phyloP scores from a whole-genome alignment of 2,329 filamentous ascomycete species.

The Alternaria rosae region DNA sequence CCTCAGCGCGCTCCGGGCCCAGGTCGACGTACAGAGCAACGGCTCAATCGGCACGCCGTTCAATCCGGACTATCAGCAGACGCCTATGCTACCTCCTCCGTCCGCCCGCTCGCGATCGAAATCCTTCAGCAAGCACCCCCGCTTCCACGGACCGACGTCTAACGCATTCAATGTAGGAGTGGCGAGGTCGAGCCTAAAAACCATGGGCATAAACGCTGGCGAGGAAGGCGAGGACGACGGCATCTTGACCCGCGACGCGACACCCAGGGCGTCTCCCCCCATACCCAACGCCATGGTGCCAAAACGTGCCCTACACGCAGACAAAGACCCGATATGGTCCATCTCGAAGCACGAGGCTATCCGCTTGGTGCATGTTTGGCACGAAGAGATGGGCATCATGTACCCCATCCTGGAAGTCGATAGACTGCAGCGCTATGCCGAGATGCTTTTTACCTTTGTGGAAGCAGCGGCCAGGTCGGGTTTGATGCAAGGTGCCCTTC shows the following conservation, averaged over 20 bases:
- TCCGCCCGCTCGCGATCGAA: constrained; percentile 50
- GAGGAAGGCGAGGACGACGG: constrained; percentile 70
- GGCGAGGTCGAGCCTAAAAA: constrained; percentile 84
- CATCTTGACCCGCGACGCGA: constrained; percentile 59
- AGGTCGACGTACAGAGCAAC: constrained; percentile 48
- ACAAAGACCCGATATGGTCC: constrained; percentile 80
- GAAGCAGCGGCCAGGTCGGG: constrained; percentile 69
- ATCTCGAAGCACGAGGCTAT: constrained; percentile 81
- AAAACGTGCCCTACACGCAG: constrained; percentile 49
- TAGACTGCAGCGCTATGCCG: constrained; percentile 73
- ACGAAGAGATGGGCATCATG: constrained; percentile 92
- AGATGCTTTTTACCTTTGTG: constrained; percentile 74
- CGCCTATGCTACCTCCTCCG: constrained; percentile 43
- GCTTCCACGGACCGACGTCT: constrained; percentile 86
- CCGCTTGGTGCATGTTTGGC: constrained; percentile 78
- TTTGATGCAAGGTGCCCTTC: constrained; percentile 61
- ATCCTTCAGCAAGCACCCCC: constrained; percentile 59
- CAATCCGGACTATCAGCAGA: constrained; percentile 40
- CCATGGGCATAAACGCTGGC: constrained; percentile 80
- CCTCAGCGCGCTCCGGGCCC: constrained; percentile 70
- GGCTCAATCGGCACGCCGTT: constrained; percentile 41
- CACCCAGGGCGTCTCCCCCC: constrained; percentile 58
- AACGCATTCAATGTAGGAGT: constrained; percentile 85
- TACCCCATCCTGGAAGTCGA: constrained; percentile 85
- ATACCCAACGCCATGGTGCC: constrained; percentile 19